phyloP scores from a whole-genome alignment of 306 rosid species.

The Cyclanthera cordifolia region DNA sequence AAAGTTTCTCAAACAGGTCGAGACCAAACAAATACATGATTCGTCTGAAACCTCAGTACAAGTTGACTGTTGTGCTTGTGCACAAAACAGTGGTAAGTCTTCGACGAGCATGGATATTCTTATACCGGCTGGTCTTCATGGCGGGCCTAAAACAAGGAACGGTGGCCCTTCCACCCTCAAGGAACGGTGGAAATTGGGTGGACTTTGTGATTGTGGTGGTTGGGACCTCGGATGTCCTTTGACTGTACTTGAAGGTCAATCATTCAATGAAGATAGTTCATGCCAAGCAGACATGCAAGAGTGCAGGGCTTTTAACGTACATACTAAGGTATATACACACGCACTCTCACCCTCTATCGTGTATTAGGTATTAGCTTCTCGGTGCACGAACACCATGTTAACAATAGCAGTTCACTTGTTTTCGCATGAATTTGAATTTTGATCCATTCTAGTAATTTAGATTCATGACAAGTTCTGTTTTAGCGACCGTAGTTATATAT shows the following conservation, averaged over 20 bases:
- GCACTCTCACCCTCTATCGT: not conserved
- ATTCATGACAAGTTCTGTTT: not conserved
- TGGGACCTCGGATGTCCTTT: conserved; percentile 97
- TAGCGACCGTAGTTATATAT: not conserved
- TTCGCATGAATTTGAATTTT: not conserved
- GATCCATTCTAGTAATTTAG: not conserved
- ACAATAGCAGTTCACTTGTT: not conserved
- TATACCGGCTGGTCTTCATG: conserved; percentile 82
- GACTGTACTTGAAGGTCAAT: conserved; percentile 48
- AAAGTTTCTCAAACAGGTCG: conserved; percentile 65
- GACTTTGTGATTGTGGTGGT: conserved; percentile 93
- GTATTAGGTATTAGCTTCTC: not conserved
- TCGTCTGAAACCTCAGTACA: conserved; percentile 16
- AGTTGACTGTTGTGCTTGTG: conserved; percentile 32
- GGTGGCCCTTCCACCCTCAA: conserved; percentile 76
- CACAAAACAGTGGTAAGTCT: conserved; percentile 35
- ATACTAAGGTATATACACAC: conserved; percentile 43
- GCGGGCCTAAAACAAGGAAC: conserved; percentile 67
- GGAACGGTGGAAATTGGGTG: conserved; percentile 86
- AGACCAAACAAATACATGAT: conserved; percentile 26
- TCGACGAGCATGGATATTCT: conserved; percentile 54
- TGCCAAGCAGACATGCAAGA: conserved; percentile 33
- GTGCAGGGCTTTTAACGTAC: conserved; percentile 52
- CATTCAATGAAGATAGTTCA: conserved; percentile 24
- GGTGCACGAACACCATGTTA: not conserved